Conservation (phyloP, 1,284 basidiomycete species). For the Ustilago hordei region DNA sequence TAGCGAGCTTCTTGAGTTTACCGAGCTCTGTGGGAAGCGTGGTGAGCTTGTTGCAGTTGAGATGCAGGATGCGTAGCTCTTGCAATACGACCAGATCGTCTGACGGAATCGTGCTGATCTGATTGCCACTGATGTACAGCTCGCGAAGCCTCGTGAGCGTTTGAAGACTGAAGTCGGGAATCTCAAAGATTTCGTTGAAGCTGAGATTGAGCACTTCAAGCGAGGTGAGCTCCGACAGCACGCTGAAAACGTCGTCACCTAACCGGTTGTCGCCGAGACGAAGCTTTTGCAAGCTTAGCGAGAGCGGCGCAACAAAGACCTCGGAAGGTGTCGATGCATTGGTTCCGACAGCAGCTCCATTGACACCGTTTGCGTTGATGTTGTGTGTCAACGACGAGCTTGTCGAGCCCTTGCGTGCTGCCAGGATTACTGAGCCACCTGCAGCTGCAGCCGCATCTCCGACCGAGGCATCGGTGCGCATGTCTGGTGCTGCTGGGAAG, state of each 20-base stretch:
- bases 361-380: conserved; percentile 20
- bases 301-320: conserved; percentile 75
- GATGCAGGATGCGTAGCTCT: conserved; percentile 74
- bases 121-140: conserved; percentile 93
- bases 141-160: conserved; percentile 80
- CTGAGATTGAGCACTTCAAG: conserved; percentile 84
- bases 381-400: conserved; percentile 50
- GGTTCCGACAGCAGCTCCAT: conserved; percentile 10
- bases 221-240: conserved; percentile 76
- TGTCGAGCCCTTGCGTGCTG: conserved; percentile 64
- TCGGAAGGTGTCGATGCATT: conserved; percentile 34
- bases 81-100: conserved; percentile 70
- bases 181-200: conserved; percentile 94
- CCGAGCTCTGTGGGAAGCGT: conserved; percentile 91
- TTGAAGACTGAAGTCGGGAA: conserved; percentile 78
- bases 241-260: conserved; percentile 83
- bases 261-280: conserved; percentile 91
- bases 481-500: conserved; percentile 76
- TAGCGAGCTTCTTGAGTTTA: conserved; percentile 81
- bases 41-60: conserved; percentile 95
- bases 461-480: conserved; percentile 14
- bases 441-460: conserved; percentile 10
- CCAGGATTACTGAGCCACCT: conserved; percentile 22
- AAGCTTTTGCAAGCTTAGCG: conserved; percentile 79
- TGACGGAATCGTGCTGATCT: conserved; percentile 86